Conservation (phyloP, 257 asterid species). For the Forsythia viridissima region DNA sequence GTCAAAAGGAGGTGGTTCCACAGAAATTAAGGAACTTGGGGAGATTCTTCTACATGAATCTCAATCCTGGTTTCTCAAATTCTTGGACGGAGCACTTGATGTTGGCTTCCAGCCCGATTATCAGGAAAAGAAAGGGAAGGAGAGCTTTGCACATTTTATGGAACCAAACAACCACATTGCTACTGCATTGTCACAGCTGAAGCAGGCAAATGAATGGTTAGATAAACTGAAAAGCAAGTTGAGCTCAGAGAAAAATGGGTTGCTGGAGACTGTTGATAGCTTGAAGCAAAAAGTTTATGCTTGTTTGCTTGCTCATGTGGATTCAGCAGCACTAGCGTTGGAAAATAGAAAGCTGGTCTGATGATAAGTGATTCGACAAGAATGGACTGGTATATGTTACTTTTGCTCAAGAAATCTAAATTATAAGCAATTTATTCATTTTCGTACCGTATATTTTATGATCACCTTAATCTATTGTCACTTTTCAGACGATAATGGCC, state of each 20-base stretch:
- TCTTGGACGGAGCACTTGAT: constrained; percentile 71
- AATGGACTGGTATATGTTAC: neutral
- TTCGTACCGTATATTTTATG: neutral
- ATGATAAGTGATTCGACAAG: constrained; percentile 16
- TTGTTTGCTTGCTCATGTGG: constrained; percentile 78
- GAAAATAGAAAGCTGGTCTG: constrained; percentile 46
- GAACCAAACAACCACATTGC: constrained; percentile 71
- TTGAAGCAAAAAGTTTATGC: constrained; percentile 80
- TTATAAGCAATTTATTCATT: constrained; percentile 22
- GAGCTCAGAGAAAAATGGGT: constrained; percentile 36
- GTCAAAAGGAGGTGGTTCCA: constrained; percentile 58
- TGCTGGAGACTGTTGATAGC: constrained; percentile 48
- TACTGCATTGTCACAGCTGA: constrained; percentile 65
- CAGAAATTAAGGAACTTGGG: constrained; percentile 48
- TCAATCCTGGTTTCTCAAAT: constrained; percentile 71
- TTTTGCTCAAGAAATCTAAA: constrained; percentile 2
- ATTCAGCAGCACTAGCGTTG: constrained; percentile 84
- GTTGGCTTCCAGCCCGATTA: constrained; percentile 44
- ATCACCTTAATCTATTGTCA: constrained; percentile 8
- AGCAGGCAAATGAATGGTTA: constrained; percentile 77
- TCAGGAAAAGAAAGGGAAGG: constrained; percentile 52
- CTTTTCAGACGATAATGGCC: constrained; percentile 3
- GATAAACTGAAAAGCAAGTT: constrained; percentile 48
- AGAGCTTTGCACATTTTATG: constrained; percentile 20
- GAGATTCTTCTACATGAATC: constrained; percentile 47